These are phyloP conservation scores for Chaetomium globosum DNA, from an alignment of 2,329 filamentous ascomycete species.

Conservation along the genomic window DNA sequence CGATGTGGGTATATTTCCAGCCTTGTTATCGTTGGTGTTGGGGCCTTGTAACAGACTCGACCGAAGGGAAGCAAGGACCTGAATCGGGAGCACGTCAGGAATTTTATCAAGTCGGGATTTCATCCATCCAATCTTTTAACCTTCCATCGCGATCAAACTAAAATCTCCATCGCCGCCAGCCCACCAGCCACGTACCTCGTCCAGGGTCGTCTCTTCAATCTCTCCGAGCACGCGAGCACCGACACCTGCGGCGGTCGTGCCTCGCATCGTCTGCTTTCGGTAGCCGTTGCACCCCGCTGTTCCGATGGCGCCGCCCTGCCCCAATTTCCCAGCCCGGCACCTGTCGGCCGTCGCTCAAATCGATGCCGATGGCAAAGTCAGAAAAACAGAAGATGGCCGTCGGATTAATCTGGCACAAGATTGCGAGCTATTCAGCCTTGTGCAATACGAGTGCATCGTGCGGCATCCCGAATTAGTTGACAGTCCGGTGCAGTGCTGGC, in stretches of 20 bases:
- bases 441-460: constrained; percentile 64
- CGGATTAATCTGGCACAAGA: constrained; percentile 53
- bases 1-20: constrained; percentile 14
- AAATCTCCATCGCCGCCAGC: background rate
- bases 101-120: constrained; percentile 7
- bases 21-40: constrained; percentile 27
- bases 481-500: constrained; percentile 58
- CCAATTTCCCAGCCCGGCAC: constrained; percentile 56
- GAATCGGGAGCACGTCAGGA: constrained; percentile 13
- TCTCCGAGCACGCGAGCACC: constrained; percentile 57
- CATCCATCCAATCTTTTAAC: constrained; percentile 11
- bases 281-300: constrained; percentile 34
- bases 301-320: constrained; percentile 61
- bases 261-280: constrained; percentile 44
- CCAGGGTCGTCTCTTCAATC: constrained; percentile 59
- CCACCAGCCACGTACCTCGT: constrained; percentile 52
- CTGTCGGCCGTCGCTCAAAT: constrained; percentile 55
- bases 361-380: constrained; percentile 53
- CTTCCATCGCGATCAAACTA: background rate
- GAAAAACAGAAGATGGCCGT: constrained; percentile 50
- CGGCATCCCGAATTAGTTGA: constrained; percentile 50
- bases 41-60: constrained; percentile 27
- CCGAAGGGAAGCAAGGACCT: constrained; percentile 39
- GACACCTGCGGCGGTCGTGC: constrained; percentile 46
- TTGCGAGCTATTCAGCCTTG: constrained; percentile 60